These are phyloP conservation scores for Suillus lakei DNA, from an alignment of 768 basidiomycete species.

Conservation along the genomic window DNA sequence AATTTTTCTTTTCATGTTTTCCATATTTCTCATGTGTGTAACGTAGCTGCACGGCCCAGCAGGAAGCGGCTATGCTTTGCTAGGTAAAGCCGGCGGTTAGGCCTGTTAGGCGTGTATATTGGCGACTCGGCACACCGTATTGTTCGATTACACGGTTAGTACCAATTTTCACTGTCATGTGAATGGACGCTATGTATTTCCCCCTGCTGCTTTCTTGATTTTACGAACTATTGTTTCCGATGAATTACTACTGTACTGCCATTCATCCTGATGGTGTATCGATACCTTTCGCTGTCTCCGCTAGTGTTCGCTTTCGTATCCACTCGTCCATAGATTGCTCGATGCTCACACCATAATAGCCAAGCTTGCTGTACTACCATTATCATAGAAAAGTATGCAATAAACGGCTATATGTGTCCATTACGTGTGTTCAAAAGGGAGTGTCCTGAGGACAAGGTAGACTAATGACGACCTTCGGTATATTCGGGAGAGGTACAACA, in stretches of 20 bases:
- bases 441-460: too few relatives aligned
- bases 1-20: not conserved
- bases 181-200: not conserved
- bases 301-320: not conserved
- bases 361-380: not conserved
- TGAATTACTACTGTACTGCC: not conserved
- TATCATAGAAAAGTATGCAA: not conserved
- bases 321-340: not conserved
- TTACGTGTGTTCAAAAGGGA: too few relatives aligned
- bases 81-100: conserved; percentile 56
- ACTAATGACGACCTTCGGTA: not conserved
- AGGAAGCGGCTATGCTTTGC: conserved; percentile 76
- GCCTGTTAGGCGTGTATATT: not conserved
- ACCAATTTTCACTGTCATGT: not conserved
- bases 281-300: not conserved
- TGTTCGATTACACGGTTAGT: not conserved
- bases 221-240: not conserved
- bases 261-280: not conserved
- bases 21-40: not conserved
- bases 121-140: not conserved
- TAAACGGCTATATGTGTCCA: too few relatives aligned
- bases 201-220: not conserved
- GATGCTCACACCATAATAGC: not conserved
- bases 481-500: not conserved
- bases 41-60: conserved; percentile 71